Conservation (phyloP, 1,139 yeast genomes). For the Hansenula sp. region DNA sequence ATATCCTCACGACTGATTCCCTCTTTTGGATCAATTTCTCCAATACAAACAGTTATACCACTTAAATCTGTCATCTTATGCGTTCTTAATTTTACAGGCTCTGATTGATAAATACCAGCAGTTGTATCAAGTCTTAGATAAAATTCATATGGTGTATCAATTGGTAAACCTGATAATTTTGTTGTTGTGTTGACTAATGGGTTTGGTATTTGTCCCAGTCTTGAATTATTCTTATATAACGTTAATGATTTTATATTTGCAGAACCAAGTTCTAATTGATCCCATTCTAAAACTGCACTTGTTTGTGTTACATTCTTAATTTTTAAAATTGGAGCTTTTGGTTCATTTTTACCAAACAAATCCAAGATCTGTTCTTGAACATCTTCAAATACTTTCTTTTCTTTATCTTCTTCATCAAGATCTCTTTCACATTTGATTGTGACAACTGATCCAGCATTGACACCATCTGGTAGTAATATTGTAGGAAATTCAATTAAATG, state of each 20-base stretch:
- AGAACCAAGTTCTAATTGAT: slow-evolving; percentile 76
- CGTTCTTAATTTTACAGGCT: slow-evolving; percentile 66
- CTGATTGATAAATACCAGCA: slow-evolving; percentile 78
- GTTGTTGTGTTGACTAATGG: slow-evolving; percentile 79
- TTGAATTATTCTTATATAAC: slow-evolving; percentile 72
- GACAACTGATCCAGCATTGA: slow-evolving; percentile 90
- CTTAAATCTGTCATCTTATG: slow-evolving; percentile 95
- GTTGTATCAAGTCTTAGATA: slow-evolving; percentile 81
- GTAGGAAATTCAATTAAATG: slow-evolving; percentile 96
- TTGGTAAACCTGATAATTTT: slow-evolving; percentile 85
- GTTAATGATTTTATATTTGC: slow-evolving; percentile 74
- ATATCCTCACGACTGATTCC: slow-evolving; percentile 59
- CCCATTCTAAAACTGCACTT: slow-evolving; percentile 94
- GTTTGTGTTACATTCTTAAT: slow-evolving; percentile 87
- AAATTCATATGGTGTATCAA: slow-evolving; percentile 78
- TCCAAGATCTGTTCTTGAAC: slow-evolving; percentile 73
- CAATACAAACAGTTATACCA: slow-evolving; percentile 90
- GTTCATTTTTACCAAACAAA: slow-evolving; percentile 71
- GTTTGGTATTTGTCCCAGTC: slow-evolving; percentile 82
- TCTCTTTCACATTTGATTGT: slow-evolving; percentile 84
- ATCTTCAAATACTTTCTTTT: slow-evolving; percentile 50
- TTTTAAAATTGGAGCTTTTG: slow-evolving; percentile 66
- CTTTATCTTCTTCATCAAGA: slow-evolving; percentile 58
- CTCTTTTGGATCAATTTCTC: slow-evolving; percentile 65
- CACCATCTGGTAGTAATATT: slow-evolving; percentile 83